Conservation (phyloP, 345 rosid genomes). For the Odontarrhena argentea region DNA sequence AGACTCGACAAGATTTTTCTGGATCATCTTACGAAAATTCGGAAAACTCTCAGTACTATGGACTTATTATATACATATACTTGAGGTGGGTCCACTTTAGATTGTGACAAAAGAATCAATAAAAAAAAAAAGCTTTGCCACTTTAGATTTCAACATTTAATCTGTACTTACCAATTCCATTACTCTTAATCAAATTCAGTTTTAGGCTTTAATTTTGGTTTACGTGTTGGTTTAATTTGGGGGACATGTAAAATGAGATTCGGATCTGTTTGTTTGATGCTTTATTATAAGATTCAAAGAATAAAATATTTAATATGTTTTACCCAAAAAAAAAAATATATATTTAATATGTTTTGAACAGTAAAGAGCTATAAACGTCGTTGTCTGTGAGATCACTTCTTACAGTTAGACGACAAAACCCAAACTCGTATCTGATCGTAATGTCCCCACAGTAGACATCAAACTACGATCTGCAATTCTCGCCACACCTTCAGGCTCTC, state of each 20-base stretch:
- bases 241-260: too few species aligned
- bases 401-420: constrained; percentile 30
- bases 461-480: constrained; percentile 35
- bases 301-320: too few species aligned
- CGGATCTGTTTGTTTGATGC: too few species aligned
- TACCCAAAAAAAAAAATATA: too few species aligned
- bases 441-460: constrained; percentile 36
- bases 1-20: constrained; percentile 31
- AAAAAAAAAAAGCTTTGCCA: not conserved
- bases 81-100: constrained; percentile 7
- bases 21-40: constrained; percentile 13
- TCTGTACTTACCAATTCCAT: not conserved
- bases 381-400: constrained; percentile 29
- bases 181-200: not conserved
- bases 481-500: constrained; percentile 27
- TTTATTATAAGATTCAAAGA: constrained; percentile 4
- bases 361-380: constrained; percentile 26
- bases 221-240: not conserved
- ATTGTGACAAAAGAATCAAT: not conserved
- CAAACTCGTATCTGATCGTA: constrained; percentile 24
- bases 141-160: constrained; percentile 4
- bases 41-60: constrained; percentile 15
- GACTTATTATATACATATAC: constrained; percentile 20
- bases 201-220: constrained; percentile 1
- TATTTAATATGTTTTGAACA: constrained; percentile 1